A percentile compares a stretch with the other conserved stretches of the same genome.
phyloP scores from a whole-genome alignment of 2,329 filamentous ascomycete species.

The Leptographium procerum region DNA sequence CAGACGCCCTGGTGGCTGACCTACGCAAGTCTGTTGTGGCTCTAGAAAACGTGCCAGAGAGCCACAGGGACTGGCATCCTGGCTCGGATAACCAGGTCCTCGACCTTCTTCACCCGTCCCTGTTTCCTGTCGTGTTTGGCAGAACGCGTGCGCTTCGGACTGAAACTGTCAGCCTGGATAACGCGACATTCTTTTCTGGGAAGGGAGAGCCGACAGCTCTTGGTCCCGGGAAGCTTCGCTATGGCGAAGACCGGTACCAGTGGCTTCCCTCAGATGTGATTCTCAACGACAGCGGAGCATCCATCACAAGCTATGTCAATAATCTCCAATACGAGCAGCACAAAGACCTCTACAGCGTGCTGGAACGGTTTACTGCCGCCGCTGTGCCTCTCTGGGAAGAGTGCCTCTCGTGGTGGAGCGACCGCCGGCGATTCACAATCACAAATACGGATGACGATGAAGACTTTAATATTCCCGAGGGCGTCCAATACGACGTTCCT shows the following conservation, averaged over 20 bases:
- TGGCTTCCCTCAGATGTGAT: conserved; percentile 26
- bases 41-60: conserved; percentile 31
- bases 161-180: conserved; percentile 17
- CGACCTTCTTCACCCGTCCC: conserved; percentile 47
- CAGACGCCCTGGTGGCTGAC: conserved; percentile 16
- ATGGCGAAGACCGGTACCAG: conserved; percentile 13
- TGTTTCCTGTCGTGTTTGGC: conserved; percentile 42
- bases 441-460: conserved; percentile 1
- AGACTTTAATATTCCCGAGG: conserved; percentile 8
- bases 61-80: conserved; percentile 41
- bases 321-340: conserved; percentile 28
- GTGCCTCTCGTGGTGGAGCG: conserved; percentile 5
- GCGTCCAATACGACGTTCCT: conserved; percentile 1
- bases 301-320: conserved; percentile 33
- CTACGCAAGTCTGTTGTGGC: conserved; percentile 26
- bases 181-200: conserved; percentile 16
- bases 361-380: conserved; percentile 24
- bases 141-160: conserved; percentile 19
- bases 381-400: conserved; percentile 30
- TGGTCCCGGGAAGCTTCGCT: neutral
- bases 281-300: conserved; percentile 17
- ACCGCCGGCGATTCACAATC: conserved; percentile 4
- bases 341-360: conserved; percentile 19
- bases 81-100: conserved; percentile 39
- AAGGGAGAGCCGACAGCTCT: conserved; percentile 10